Evolutionary conservation across 305 asterid genomes (phyloP).

Genomic region (Fraxinus platypoda): DNA sequence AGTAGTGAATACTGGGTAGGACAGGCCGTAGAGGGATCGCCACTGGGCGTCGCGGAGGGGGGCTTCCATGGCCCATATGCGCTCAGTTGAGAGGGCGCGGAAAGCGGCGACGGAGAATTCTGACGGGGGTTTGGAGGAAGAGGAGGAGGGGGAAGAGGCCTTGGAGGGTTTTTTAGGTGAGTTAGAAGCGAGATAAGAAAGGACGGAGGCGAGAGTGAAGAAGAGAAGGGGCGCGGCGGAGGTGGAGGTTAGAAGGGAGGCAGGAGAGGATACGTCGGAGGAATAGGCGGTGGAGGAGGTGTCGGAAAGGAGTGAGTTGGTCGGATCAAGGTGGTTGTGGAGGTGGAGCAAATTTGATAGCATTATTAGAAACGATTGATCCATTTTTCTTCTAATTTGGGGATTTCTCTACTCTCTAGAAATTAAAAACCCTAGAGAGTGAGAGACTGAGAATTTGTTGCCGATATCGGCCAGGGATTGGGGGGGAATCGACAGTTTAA

Average conservation of each 20-base stretch:
- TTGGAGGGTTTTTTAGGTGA: conserved; percentile 47
- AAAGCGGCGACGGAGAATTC: conserved; percentile 94
- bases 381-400: conserved; percentile 35
- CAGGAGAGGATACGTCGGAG: conserved; percentile 42
- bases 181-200: conserved; percentile 74
- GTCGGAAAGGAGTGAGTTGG: conserved; percentile 63
- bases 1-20: conserved; percentile 95
- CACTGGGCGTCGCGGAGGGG: conserved; percentile 94
- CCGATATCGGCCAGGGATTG: conserved; percentile 21
- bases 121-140: conserved; percentile 49
- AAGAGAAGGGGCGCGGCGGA: conserved; percentile 91
- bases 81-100: conserved; percentile 96
- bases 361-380: conserved; percentile 80
- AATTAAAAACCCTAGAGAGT: conserved; percentile 29
- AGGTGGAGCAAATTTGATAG: conserved; percentile 79
- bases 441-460: conserved; percentile 7
- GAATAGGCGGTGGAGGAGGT: conserved; percentile 51
- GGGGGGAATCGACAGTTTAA: conserved; percentile 24
- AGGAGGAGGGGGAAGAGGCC: conserved; percentile 43
- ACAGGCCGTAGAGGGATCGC: conserved; percentile 89
- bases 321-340: conserved; percentile 73
- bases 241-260: conserved; percentile 65
- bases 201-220: conserved; percentile 91
- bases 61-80: conserved; percentile 95
- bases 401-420: neutral